A percentile compares a stretch with the other conserved stretches of the same genome.
These are phyloP conservation scores for Maudiozyma turicensis DNA, from an alignment of 805 yeast genomes.

Conservation along the genomic window DNA sequence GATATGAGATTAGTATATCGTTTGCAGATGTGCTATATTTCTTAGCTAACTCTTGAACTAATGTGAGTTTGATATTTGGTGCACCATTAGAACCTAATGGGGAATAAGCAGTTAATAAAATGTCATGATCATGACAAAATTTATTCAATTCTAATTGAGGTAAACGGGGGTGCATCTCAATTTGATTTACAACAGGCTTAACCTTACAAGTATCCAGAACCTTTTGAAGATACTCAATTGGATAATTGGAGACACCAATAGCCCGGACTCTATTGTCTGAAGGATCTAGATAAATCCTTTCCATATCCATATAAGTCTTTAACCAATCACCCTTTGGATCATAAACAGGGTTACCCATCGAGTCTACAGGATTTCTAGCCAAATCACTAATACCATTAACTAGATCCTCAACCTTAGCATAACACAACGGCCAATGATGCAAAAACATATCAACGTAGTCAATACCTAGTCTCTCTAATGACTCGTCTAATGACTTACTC, in stretches of 20 bases:
- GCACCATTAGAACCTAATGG: slow-evolving; percentile 62
- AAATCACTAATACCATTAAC: slow-evolving; percentile 14
- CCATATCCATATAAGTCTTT: slow-evolving; percentile 47
- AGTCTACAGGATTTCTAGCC: slow-evolving; percentile 21
- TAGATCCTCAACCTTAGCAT: slow-evolving; percentile 22
- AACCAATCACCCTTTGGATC: slow-evolving; percentile 34
- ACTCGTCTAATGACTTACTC: slow-evolving; percentile 43
- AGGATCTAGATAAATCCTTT: slow-evolving; percentile 21
- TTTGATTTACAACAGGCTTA: slow-evolving; percentile 47
- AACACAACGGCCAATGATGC: slow-evolving; percentile 69
- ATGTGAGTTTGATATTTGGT: slow-evolving; percentile 45
- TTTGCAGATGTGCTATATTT: slow-evolving; percentile 45
- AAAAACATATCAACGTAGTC: slow-evolving; percentile 72
- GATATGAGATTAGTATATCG: slow-evolving; percentile 54
- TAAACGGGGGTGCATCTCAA: slow-evolving; percentile 66
- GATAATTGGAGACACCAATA: slow-evolving; percentile 52
- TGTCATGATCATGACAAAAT: slow-evolving; percentile 43
- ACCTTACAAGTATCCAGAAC: slow-evolving; percentile 36
- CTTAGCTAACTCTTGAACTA: slow-evolving; percentile 43
- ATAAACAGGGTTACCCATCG: slow-evolving; percentile 29
- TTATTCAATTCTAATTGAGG: slow-evolving; percentile 52
- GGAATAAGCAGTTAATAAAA: slow-evolving; percentile 46
- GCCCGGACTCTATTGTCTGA: slow-evolving; percentile 39
- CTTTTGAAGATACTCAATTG: slow-evolving; percentile 31
- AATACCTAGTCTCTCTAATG: slow-evolving; percentile 49